Conservation (phyloP, 129 eudicot genomes). For the Tagetes patula region DNA sequence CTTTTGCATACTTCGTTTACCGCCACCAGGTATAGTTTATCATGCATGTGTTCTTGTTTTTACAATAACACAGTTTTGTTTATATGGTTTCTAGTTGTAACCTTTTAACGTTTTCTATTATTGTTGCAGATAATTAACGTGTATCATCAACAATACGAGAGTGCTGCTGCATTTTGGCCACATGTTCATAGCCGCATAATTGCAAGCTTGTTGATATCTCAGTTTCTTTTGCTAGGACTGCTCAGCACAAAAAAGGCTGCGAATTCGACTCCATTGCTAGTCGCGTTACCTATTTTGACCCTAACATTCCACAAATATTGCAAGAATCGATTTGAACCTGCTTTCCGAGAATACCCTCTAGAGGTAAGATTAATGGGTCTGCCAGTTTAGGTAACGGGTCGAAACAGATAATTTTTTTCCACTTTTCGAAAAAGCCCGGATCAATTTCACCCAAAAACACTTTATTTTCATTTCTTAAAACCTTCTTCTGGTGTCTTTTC, state of each 20-base stretch:
- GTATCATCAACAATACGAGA: conserved; percentile 87
- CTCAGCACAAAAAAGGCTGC: conserved; percentile 92
- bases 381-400: background rate
- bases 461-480: background rate
- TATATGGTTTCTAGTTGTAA: background rate
- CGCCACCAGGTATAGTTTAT: conserved; percentile 80
- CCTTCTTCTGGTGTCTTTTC: conserved; percentile 15
- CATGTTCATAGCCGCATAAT: conserved; percentile 89
- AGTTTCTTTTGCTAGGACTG: conserved; percentile 76
- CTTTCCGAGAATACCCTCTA: conserved; percentile 86
- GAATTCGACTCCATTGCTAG: conserved; percentile 82
- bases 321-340: conserved; percentile 89
- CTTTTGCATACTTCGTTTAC: conserved; percentile 84
- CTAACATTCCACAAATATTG: conserved; percentile 79
- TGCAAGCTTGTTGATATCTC: conserved; percentile 92
- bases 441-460: background rate
- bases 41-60: background rate
- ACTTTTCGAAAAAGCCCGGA: background rate
- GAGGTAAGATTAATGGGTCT: conserved; percentile 51
- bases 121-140: conserved; percentile 76
- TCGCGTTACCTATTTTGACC: conserved; percentile 70
- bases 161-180: conserved; percentile 96
- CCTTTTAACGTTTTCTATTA: background rate
- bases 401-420: background rate
- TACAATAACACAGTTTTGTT: background rate